Evolutionary conservation across 306 rosid genomes (phyloP), one percentile per base, ranked within the genome.

Genomic region (Ormosia emarginata): DNA sequence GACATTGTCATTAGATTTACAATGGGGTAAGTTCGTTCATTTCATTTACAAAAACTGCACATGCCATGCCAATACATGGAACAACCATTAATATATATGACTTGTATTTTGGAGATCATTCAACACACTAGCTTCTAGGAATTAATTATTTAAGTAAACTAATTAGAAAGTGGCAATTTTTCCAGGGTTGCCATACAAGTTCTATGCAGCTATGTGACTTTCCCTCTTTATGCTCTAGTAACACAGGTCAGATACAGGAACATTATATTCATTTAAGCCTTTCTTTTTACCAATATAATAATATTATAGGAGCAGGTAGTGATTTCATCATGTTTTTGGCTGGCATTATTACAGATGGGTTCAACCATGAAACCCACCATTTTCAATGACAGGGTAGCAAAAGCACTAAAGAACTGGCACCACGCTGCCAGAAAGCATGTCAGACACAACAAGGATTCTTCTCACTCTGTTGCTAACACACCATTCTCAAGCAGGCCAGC

Each of bases 161-260:
- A 77, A 71, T 17, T 11, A 36, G 47, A 62, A 74, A 43, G 15
- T 53, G 49, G 8, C 67, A 57, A 75, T 34, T 71, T 86, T 49
- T 85, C 10, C 92, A 93, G 96, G 93, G 80, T 93, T 59, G 4
- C 88, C 46, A 61, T 88, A 33, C 94, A 91, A 77, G 68, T 93
- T 84, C 52, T 93, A 7, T 93, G 97, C 88, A 93, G 97, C 69
- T 93, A 91, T 53, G 98, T 90, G 83, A 93, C 97, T 46, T 67
- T 93, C 65, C 98, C 98, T 10, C 94, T 91, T 83, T 93, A 93
- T 72, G 98, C 97, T 62, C 84, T 93, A 64, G 98, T 93, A 17
- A 91, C 92, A 53, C 98, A 93, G 90, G 97, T 91, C 15, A 85
- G 65, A 70, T 57, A 63, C 30, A 12, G 5, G 10, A 11, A 15